These are phyloP conservation scores for Botrytis fragariae DNA, from an alignment of 2,329 filamentous ascomycete genomes.

Conservation along the genomic window DNA sequence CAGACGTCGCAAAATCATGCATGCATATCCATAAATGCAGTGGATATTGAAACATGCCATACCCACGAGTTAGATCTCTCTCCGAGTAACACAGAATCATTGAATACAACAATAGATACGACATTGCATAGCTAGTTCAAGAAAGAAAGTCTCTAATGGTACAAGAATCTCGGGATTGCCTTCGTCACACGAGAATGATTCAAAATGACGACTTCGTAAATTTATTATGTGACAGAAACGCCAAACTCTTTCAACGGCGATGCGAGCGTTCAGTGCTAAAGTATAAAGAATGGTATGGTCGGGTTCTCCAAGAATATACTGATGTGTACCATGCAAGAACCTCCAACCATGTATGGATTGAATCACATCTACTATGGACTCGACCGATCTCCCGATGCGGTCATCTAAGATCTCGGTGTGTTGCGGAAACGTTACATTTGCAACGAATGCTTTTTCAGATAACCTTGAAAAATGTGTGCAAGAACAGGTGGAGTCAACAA, in stretches of 20 bases:
- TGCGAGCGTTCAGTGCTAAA: neutral
- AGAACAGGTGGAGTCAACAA: neutral
- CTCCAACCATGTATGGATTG: neutral
- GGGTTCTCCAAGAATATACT: no score
- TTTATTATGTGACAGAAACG: neutral
- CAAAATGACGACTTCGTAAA: neutral
- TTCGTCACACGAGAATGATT: neutral
- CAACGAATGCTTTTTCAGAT: neutral
- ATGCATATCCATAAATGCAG: neutral
- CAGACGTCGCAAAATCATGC: neutral
- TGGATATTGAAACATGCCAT: slow-evolving; percentile 10
- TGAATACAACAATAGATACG: neutral
- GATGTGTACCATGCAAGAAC: neutral
- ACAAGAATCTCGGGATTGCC: slow-evolving; percentile 5
- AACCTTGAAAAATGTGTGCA: neutral
- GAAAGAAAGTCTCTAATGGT: neutral
- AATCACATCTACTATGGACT: neutral
- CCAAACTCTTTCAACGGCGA: neutral
- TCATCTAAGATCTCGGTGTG: neutral
- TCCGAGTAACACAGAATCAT: neutral
- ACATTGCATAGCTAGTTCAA: neutral
- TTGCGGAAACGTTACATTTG: slow-evolving; percentile 3
- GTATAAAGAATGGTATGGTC: neutral
- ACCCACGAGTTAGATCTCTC: slow-evolving; percentile 11
- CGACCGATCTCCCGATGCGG: neutral